Evolutionary conservation across 805 yeast species (phyloP).

Genomic region (Zygosaccharomyces kombuchaensis): DNA sequence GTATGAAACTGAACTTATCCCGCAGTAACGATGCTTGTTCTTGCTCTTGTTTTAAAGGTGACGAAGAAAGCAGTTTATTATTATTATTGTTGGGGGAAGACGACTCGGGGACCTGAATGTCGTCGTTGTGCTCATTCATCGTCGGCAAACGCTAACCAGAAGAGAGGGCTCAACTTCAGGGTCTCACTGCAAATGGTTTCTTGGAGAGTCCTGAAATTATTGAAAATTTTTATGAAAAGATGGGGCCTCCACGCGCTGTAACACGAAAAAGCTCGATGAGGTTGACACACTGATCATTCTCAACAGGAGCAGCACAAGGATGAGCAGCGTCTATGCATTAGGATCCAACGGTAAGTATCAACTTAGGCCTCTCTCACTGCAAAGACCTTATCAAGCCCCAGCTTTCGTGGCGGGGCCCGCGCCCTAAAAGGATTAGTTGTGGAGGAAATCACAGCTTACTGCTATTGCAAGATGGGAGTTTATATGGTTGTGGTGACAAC

Average conservation of each 20-base stretch:
- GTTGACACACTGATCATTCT: not conserved
- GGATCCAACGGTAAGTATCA: slow-evolving; percentile 87
- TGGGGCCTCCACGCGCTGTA: not conserved
- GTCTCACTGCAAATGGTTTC: not conserved
- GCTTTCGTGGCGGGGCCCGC: slow-evolving; percentile 15
- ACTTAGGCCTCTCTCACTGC: slow-evolving; percentile 53
- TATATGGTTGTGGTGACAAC: slow-evolving; percentile 60
- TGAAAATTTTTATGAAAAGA: not conserved
- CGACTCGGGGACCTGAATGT: slow-evolving; percentile 50
- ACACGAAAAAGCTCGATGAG: not conserved
- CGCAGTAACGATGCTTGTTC: slow-evolving; percentile 28
- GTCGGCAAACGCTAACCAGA: slow-evolving; percentile 17
- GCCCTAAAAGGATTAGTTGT: slow-evolving; percentile 49
- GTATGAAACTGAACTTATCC: slow-evolving; percentile 42
- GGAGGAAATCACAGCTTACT: slow-evolving; percentile 88
- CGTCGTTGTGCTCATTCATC: slow-evolving; percentile 15
- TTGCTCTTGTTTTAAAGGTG: slow-evolving; percentile 25
- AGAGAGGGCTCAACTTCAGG: not conserved
- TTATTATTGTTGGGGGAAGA: slow-evolving; percentile 36
- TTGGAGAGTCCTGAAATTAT: not conserved
- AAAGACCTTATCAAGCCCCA: slow-evolving; percentile 44
- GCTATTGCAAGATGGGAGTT: slow-evolving; percentile 47
- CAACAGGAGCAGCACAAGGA: not conserved
- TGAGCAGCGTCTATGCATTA: slow-evolving; percentile 41
- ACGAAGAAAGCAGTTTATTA: slow-evolving; percentile 24